Conservation (phyloP, 805 yeast species). For the Pichia eremophila region DNA sequence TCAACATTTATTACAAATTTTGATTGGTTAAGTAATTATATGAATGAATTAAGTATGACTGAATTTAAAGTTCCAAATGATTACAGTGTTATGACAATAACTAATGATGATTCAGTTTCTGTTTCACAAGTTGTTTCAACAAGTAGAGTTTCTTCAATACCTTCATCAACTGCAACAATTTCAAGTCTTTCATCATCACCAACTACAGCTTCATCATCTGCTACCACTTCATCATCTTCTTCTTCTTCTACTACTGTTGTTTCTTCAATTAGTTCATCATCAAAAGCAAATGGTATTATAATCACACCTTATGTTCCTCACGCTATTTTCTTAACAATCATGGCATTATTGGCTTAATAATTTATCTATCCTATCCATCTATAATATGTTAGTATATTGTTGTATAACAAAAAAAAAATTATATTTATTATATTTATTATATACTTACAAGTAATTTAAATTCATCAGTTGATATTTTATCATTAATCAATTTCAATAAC, state of each 20-base stretch:
- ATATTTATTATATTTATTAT: too few relatives aligned
- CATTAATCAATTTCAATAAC: too few relatives aligned
- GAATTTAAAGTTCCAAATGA: constrained; percentile 23
- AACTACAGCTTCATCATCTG: neutral
- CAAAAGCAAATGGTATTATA: neutral
- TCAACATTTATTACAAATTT: constrained; percentile 23
- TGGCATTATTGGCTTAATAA: neutral
- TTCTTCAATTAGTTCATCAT: neutral
- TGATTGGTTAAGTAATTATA: constrained; percentile 26
- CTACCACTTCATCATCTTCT: neutral
- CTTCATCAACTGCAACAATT: neutral
- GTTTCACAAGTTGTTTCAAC: neutral
- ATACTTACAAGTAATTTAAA: neutral
- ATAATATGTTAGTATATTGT: neutral
- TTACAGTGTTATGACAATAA: constrained; percentile 15
- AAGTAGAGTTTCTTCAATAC: neutral
- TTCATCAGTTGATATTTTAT: too few relatives aligned
- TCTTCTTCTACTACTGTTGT: neutral
- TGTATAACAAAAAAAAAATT: too few relatives aligned
- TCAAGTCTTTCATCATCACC: neutral
- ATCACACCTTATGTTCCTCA: neutral
- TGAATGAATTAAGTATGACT: constrained; percentile 18
- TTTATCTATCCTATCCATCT: neutral
- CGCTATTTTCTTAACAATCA: neutral
- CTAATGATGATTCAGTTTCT: neutral